These are phyloP conservation scores for Neurospora pannonica DNA, from an alignment of 495 filamentous ascomycete genomes.

Conservation along the genomic window DNA sequence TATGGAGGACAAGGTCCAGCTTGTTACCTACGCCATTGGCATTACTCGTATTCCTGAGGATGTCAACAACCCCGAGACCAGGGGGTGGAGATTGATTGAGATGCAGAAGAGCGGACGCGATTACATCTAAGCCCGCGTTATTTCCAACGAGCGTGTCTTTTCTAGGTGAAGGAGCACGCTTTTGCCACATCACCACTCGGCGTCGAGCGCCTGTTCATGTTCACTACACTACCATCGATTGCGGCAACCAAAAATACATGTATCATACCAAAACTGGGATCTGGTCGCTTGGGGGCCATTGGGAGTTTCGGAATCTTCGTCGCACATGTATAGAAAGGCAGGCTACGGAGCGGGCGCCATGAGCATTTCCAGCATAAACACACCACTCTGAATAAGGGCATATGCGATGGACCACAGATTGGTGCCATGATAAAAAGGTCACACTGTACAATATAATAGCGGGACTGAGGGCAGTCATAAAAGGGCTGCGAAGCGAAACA, in stretches of 20 bases:
- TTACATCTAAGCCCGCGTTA: constrained; percentile 37
- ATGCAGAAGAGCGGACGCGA: constrained; percentile 97
- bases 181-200: not conserved
- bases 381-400: constrained; percentile 15
- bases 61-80: constrained; percentile 90
- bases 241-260: constrained; percentile 9
- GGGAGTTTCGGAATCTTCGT: constrained; percentile 10
- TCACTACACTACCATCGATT: constrained; percentile 1
- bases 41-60: constrained; percentile 89
- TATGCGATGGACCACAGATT: not conserved
- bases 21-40: constrained; percentile 95
- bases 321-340: constrained; percentile 9
- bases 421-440: not conserved
- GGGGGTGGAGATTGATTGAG: constrained; percentile 95
- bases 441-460: not conserved
- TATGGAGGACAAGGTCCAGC: constrained; percentile 97
- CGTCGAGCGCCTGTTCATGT: not conserved
- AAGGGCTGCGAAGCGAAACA: not conserved
- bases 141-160: not conserved
- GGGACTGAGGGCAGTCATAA: not conserved
- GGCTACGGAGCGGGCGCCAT: constrained; percentile 12
- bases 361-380: constrained; percentile 16
- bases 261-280: constrained; percentile 18
- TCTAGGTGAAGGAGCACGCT: not conserved
- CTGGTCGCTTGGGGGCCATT: constrained; percentile 3